Evolutionary conservation across 1,284 basidiomycete species (phyloP), one percentile per base, ranked within the genome.

Genomic region (Melampsora larici-populina): DNA sequence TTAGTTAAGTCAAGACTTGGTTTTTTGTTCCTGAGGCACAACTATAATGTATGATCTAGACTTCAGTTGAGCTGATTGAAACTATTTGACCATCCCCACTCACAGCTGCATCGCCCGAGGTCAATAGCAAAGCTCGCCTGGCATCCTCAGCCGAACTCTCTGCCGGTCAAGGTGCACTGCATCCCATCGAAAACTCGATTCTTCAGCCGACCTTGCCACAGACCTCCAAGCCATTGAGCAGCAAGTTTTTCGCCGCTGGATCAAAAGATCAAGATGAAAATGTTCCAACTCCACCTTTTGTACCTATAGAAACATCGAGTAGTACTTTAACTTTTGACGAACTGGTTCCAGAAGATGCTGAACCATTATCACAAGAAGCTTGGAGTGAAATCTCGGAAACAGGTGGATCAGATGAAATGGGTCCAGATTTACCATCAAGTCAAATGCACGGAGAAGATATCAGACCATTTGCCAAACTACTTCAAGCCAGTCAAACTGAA

Each of bases 391-490:
- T 73, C 13, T 73, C 71, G 1, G 46, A 43, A 43, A 43, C 40
- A 43, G 40, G 40, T 43, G 40, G 40, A 43, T 43, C 40, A 43
- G 40, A 43, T 7, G 40, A 43, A 43, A 46, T 75, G 29, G 48
- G 40, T 2, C 64, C 66, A 67, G 73, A 75, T 17, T 48, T 67
- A 8, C 73, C 73, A 4, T 75, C 73, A 33, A 75, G 73, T 60
- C 65, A 75, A 62, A 75, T 67, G 64, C 73, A 75, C 65, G 65
- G 58, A 43, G 40, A 43, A 43, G 40, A 43, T 43, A 7, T 43
- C 40, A 43, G 11, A 43, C 13, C 40, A 43, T 43, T 9, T 13
- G 40, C 40, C 11, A 43, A 43, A 43, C 11, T 43, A 43, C 40
- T 43, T 43, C 40, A 43, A 43, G 40, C 40, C 7, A 43, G 40